Base-by-base conservation (phyloP, 139 green algal genomes). In the Trebouxia sp. region DNA sequence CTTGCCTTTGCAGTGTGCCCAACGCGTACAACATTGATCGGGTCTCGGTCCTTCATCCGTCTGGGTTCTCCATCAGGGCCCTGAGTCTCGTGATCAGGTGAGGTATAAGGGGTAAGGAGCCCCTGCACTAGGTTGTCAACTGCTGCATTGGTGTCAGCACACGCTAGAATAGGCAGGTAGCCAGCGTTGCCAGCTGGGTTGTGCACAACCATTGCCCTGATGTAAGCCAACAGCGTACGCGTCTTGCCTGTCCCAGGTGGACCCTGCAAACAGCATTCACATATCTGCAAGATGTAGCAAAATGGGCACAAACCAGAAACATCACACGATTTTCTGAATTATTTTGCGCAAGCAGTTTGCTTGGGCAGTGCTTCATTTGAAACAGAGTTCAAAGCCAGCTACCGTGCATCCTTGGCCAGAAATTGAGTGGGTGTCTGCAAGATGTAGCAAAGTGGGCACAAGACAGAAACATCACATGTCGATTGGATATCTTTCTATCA, bases 101-200 rank as follows among this genome's bases (percentile, higher is more conserved):
- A n/a, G n/a, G n/a, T n/a, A n/a, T n/a, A n/a, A n/a, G n/a, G n/a
- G n/a, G n/a, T n/a, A n/a, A n/a, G n/a, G n/a, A n/a, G n/a, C n/a
- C 95, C 95, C 75, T 96, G 89, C 35, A 98, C 83, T 43, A 98
- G 56, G 88, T 98, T 98, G 85, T 98, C 95, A 0, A 92, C 92
- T 5, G 95, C 95, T 2, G 93, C 93, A 43, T 97, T 97, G 70
- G 93, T 97, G 79, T 94, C 92, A 5, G 86, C 90, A 42, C 85
- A 87, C 0, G 90, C 93, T 45, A 97, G 87, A 28, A 97, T 62
- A 0, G 84, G 88, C 3, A 81, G 82, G 65, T 84, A 48, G 4
- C 58, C 28, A 51, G 35, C 14, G 37, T 28, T 51, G 66, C 66
- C 32, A 24, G 66, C 66, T 10, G 37, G 20, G 35, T 39, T 6